These are phyloP conservation scores for Strigomonas oncopelti DNA, from an alignment of 208 protist genomes.

Conservation along the genomic window DNA sequence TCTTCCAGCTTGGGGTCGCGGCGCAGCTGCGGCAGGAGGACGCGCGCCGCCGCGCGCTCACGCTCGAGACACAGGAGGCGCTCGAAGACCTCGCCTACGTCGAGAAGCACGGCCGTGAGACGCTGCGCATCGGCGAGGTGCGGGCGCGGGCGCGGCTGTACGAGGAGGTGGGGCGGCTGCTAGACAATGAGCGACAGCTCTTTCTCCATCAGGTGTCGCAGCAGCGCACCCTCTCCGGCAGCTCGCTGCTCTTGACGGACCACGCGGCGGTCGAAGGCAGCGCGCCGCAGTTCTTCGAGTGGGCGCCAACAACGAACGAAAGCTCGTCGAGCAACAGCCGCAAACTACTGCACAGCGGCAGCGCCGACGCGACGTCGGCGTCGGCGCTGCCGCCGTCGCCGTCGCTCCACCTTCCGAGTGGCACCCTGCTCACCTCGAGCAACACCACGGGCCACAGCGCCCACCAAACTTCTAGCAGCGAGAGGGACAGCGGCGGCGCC, in stretches of 20 bases:
- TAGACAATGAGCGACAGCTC: neutral
- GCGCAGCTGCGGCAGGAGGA: slow-evolving; percentile 12
- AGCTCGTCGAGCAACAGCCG: neutral
- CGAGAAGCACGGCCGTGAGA: slow-evolving; percentile 14
- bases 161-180: slow-evolving; percentile 4
- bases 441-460: neutral
- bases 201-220: neutral
- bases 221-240: slow-evolving; percentile 1
- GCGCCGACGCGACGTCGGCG: neutral
- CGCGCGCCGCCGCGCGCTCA: neutral
- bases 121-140: slow-evolving; percentile 7
- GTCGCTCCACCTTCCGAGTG: slow-evolving; percentile 6
- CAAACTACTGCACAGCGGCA: neutral
- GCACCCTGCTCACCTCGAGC: slow-evolving; percentile 4
- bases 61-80: neutral
- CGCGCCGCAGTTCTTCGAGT: slow-evolving; percentile 44
- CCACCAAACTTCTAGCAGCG: slow-evolving; percentile 1
- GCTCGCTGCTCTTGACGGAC: neutral
- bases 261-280: neutral
- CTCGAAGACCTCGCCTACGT: slow-evolving; percentile 10
- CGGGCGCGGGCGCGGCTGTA: slow-evolving; percentile 14
- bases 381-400: slow-evolving; percentile 1
- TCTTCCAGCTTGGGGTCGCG: slow-evolving; percentile 14
- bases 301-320: slow-evolving; percentile 65
- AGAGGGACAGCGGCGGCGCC: neutral